phyloP scores from a whole-genome alignment of 345 rosid species.

The Eutrema heterophyllum region DNA sequence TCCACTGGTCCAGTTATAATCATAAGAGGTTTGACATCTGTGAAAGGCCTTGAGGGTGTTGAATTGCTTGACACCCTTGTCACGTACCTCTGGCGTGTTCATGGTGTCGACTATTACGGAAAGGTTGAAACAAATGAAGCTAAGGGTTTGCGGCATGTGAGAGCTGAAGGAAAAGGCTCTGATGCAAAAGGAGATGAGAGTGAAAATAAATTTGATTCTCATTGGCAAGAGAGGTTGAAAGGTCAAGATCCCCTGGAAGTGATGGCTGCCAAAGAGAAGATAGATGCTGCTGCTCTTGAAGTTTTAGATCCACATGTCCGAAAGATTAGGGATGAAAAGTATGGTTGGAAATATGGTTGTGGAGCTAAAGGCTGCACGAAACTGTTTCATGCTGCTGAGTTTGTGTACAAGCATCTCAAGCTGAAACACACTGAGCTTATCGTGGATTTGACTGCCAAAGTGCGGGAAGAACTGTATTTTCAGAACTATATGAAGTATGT shows the following conservation, averaged over 20 bases:
- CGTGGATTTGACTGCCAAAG: constrained; percentile 73
- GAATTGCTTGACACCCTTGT: constrained; percentile 86
- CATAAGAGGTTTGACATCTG: constrained; percentile 83
- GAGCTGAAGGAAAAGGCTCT: constrained; percentile 70
- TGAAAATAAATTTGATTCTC: constrained; percentile 68
- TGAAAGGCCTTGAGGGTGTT: constrained; percentile 92
- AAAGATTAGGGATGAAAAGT: constrained; percentile 96
- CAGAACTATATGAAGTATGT: constrained; percentile 96
- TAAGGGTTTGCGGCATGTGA: constrained; percentile 82
- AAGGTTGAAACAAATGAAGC: constrained; percentile 79
- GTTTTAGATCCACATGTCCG: constrained; percentile 83
- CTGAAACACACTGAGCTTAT: constrained; percentile 86
- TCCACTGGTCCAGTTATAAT: constrained; percentile 89
- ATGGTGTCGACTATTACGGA: constrained; percentile 91
- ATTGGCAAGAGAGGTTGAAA: constrained; percentile 88
- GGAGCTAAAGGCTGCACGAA: constrained; percentile 99
- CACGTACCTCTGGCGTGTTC: constrained; percentile 94
- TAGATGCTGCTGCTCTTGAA: constrained; percentile 81
- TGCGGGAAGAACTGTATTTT: constrained; percentile 91
- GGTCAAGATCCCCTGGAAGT: constrained; percentile 88
- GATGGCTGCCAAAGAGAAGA: constrained; percentile 89
- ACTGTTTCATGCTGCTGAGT: constrained; percentile 97
- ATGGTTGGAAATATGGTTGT: constrained; percentile 99
- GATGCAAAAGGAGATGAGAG: constrained; percentile 60
- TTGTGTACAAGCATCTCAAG: constrained; percentile 97